Conservation (phyloP, 176 grass and related monocot genomes). For the Raddia distichophylla region DNA sequence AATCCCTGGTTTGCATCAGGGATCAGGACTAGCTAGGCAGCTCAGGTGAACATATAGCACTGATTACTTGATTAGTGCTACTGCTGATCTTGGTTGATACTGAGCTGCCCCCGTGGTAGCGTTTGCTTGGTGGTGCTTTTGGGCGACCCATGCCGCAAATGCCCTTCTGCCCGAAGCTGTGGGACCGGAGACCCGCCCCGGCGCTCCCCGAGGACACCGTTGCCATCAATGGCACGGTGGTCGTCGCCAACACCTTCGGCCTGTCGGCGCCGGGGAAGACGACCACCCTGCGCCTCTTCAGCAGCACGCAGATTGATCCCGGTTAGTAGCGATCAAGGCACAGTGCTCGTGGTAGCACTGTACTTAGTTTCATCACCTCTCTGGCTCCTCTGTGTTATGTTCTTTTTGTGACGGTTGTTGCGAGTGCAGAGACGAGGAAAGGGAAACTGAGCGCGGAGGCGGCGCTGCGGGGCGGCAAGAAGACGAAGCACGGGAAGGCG, state of each 20-base stretch:
- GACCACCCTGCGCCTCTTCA: conserved; percentile 70
- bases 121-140: neutral
- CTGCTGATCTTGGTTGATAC: neutral
- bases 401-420: neutral
- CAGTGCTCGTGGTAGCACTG: neutral
- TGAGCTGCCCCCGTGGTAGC: neutral
- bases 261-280: conserved; percentile 49
- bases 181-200: neutral
- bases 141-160: conserved; percentile 40
- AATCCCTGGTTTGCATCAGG: conserved; percentile 16
- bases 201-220: conserved; percentile 17
- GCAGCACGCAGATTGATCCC: conserved; percentile 65
- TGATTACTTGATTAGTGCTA: neutral
- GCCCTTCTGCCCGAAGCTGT: conserved; percentile 46
- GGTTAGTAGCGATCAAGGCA: conserved; percentile 32
- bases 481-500: conserved; percentile 68
- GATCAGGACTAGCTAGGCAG: neutral
- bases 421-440: conserved; percentile 52
- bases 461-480: conserved; percentile 56
- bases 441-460: conserved; percentile 63
- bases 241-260: conserved; percentile 50
- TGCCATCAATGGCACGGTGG: conserved; percentile 59
- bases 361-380: neutral
- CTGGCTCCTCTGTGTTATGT: no score
- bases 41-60: neutral